Base-by-base conservation (phyloP, 1,284 basidiomycete species). In the Apiotrichum montevideense region DNA sequence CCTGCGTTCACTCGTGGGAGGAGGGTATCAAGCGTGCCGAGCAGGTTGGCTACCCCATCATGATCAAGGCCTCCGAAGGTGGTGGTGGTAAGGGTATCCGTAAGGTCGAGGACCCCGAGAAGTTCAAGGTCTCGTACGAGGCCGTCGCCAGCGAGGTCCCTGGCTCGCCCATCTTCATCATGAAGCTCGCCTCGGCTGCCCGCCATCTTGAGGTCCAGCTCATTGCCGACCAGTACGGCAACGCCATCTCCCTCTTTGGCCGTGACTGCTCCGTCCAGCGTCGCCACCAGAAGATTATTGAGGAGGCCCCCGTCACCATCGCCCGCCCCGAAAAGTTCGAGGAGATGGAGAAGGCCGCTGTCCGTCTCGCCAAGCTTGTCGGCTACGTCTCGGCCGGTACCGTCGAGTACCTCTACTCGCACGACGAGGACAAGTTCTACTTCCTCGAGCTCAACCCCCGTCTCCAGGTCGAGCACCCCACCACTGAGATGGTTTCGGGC, bases 11-110 rank as follows among this genome's bases (percentile, higher is more conserved):
- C 62, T 85, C 79, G 50, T 92, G 95, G 52, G 90, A 95, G 71
- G 86, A 97, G 65, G 96, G 96, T 53, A 76, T 98, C 60, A 78
- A 80, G 62, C 85, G 83, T 70, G 90, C 95, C 0, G 86, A 92
- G 75, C 79, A 85, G 72, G 97, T 99, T 59, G 95, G 95, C 33
- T 98, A 84, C 82, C 96, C 96, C 0, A 86, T 99, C 68, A 98
- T 99, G 96, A 98, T 99, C 81, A 99, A 99, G 81, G 96, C 96
- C 8, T 92, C 88, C 65, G 96, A 99, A 77, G 96, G 96, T 69
- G 96, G 96, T 68, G 96, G 96, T 77, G 96, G 96, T 61, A 99
- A 99, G 78, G 96, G 96, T 79, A 98, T 98, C 61, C 83, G 93
- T 55, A 96, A 88, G 79, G 94, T 98, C 32, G 89, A 93, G 51